These are phyloP conservation scores for Tricharina praecox DNA, from an alignment of 495 filamentous ascomycete genomes.

Conservation along the genomic window DNA sequence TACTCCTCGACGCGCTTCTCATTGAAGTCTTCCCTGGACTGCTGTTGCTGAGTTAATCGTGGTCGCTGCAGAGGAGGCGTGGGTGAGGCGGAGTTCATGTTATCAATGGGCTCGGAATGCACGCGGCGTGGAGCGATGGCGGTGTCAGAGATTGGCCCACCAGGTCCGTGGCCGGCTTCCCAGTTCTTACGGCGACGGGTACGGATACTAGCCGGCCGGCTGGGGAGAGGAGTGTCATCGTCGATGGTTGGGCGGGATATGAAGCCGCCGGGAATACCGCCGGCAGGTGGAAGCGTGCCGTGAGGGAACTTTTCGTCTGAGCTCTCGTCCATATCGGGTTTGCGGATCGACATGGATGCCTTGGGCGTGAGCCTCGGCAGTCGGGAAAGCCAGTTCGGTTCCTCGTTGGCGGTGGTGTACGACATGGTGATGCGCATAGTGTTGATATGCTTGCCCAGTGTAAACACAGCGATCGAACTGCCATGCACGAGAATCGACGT, in stretches of 20 bases:
- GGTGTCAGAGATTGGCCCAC: conserved; percentile 78
- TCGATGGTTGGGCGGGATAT: conserved; percentile 39
- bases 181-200: conserved; percentile 47
- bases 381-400: conserved; percentile 86
- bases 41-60: conserved; percentile 28
- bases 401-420: conserved; percentile 73
- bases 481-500: conserved; percentile 91
- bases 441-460: conserved; percentile 95
- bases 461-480: conserved; percentile 95
- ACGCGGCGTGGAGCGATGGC: conserved; percentile 63
- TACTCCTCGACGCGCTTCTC: conserved; percentile 41
- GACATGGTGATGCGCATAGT: conserved; percentile 90
- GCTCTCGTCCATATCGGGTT: conserved; percentile 38
- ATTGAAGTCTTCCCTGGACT: not conserved
- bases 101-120: conserved; percentile 17
- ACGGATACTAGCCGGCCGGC: conserved; percentile 44
- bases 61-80: no score
- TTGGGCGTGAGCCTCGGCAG: conserved; percentile 76
- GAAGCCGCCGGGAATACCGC: conserved; percentile 59
- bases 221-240: conserved; percentile 39
- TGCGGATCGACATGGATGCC: conserved; percentile 49
- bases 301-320: conserved; percentile 39
- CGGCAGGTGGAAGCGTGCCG: conserved; percentile 61
- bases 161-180: conserved; percentile 56
- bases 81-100: conserved; percentile 1